Evolutionary conservation across 2,329 filamentous ascomycete genomes (phyloP), one percentile per base, ranked within the genome.

Genomic region (Verticillium isaacii): DNA sequence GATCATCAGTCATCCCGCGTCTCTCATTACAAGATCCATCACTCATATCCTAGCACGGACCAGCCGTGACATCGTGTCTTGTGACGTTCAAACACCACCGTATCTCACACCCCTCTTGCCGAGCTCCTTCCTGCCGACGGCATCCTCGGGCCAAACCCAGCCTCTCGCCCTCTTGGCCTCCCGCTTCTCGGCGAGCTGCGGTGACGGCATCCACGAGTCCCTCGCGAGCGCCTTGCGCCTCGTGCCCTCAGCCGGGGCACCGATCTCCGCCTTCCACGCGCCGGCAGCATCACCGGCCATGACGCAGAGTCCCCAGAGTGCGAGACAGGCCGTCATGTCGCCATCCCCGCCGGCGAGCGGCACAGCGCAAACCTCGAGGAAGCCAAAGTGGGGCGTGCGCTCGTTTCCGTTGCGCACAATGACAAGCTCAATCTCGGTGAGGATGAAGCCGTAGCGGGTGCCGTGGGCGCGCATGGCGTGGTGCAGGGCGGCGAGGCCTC

Each of bases 361-460:
- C 23, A 89, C 82, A 54, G 80, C 83, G 19, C 81, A 78, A 32
- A 96, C 83, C 74, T 98, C 93, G 5, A 97, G 80, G 74, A 89
- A 92, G n/a, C 94, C 93, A 71, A 97, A 97, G 73, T 92, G 88
- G 0, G 93, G 93, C 1, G 87, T 87, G 50, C 82, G 77, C 70
- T 83, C 89, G 68, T 73, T 85, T 59, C 93, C 93, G 67, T 90
- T 91, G 69, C 93, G 91, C 1, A 97, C 92, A 68, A 95, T 88
- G 45, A 97, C 89, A 9, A 97, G 87, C 78, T 98, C 94, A 69
- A 97, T 97, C 77, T 97, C 94, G 1, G 92, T 97, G 71, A 97
- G 87, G 75, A 98, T 94, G 81, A 97, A 98, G 60, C 94, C 94
- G 75, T 97, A 98, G 63, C 94, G 89, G 73, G 92, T 96, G 67